Conservation (phyloP, 179 eudicot species). For the Monotropa hypopitys region DNA sequence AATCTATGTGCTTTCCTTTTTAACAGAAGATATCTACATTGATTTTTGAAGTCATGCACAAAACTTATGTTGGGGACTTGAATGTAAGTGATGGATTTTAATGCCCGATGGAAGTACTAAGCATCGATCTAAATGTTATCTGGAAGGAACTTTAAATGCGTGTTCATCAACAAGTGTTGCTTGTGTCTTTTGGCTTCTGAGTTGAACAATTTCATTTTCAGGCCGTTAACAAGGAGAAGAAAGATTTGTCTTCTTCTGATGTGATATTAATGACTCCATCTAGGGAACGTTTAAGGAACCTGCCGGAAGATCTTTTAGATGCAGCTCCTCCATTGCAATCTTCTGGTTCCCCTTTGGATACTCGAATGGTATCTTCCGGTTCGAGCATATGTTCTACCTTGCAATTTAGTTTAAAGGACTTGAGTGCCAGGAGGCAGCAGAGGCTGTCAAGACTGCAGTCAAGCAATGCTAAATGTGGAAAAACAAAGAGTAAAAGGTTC, state of each 20-base stretch:
- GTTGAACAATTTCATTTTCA: slow-evolving; percentile 18
- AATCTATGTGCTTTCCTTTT: not conserved
- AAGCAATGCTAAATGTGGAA: slow-evolving; percentile 18
- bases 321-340: slow-evolving; percentile 18
- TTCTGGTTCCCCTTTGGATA: slow-evolving; percentile 17
- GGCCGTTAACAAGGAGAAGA: slow-evolving; percentile 28
- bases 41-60: not conserved
- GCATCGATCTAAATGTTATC: not conserved
- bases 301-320: slow-evolving; percentile 26
- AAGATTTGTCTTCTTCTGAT: slow-evolving; percentile 20
- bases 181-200: slow-evolving; percentile 2
- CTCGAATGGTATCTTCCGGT: slow-evolving; percentile 22
- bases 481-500: slow-evolving; percentile 36
- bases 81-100: not conserved
- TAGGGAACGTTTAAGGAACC: slow-evolving; percentile 13
- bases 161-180: not conserved
- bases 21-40: not conserved
- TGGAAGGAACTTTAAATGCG: not conserved
- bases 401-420: slow-evolving; percentile 58
- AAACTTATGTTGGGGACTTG: not conserved
- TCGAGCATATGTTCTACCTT: slow-evolving; percentile 39
- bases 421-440: slow-evolving; percentile 46
- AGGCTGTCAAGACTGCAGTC: slow-evolving; percentile 35
- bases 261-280: slow-evolving; percentile 22
- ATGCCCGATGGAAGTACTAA: not conserved